A percentile compares a stretch with the other conserved stretches of the same genome.
phyloP scores from a whole-genome alignment of 176 grass and related monocot species.

The Aechmea fasciata region DNA sequence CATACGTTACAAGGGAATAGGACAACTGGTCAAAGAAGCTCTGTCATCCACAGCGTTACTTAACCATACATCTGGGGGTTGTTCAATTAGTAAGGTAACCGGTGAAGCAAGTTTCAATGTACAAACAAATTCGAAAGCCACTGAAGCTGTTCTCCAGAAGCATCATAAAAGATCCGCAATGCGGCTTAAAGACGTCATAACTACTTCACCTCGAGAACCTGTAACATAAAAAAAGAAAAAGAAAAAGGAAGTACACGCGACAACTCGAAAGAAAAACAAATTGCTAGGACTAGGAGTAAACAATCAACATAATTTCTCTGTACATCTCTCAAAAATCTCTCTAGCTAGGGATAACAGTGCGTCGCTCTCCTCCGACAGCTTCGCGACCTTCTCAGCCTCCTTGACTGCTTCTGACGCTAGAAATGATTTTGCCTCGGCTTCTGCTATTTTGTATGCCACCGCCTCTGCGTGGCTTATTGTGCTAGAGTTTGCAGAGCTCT shows the following conservation, averaged over 20 bases:
- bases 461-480: slow-evolving; percentile 31
- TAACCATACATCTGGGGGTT: too few relatives aligned
- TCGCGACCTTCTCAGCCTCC: slow-evolving; percentile 56
- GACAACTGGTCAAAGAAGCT: too few relatives aligned
- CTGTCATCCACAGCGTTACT: too few relatives aligned
- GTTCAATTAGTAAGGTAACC: too few relatives aligned
- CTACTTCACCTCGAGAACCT: slow-evolving; percentile 50
- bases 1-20: too few relatives aligned
- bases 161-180: slow-evolving; percentile 16
- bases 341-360: slow-evolving; percentile 46
- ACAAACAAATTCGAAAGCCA: not conserved
- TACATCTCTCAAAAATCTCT: slow-evolving; percentile 77
- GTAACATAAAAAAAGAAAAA: slow-evolving; percentile 18
- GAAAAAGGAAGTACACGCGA: not conserved
- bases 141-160: slow-evolving; percentile 3
- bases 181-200: slow-evolving; percentile 29
- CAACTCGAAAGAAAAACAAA: not conserved
- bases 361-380: slow-evolving; percentile 59
- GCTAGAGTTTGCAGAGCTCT: slow-evolving; percentile 18
- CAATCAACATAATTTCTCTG: slow-evolving; percentile 2
- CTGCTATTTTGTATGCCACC: slow-evolving; percentile 58
- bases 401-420: slow-evolving; percentile 70
- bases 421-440: slow-evolving; percentile 70
- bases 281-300: not conserved
- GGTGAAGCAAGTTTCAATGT: not conserved